phyloP scores from a whole-genome alignment of 768 basidiomycete genomes.

The Daedalea quercina region DNA sequence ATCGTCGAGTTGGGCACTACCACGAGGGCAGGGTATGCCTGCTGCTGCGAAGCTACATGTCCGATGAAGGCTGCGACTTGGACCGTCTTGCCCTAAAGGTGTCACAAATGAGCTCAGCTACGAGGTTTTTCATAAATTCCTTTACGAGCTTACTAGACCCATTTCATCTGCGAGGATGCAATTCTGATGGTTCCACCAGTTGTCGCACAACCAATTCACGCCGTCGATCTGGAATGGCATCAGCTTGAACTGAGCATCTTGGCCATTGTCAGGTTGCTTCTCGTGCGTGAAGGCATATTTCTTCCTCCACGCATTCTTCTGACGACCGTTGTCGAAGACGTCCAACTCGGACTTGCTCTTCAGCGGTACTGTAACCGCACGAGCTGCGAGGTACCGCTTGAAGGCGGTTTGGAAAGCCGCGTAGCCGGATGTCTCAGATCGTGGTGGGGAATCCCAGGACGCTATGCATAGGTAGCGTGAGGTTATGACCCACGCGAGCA shows the following conservation, averaged over 20 bases:
- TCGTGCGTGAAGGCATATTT: conserved; percentile 40
- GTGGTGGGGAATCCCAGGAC: conserved; percentile 91
- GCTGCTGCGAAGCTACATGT: conserved; percentile 44
- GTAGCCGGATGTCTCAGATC: conserved; percentile 47
- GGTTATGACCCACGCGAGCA: background rate
- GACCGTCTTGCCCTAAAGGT: conserved; percentile 76
- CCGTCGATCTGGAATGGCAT: conserved; percentile 89
- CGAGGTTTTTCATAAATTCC: conserved; percentile 1
- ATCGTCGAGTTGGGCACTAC: conserved; percentile 97
- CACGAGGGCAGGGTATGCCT: conserved; percentile 75
- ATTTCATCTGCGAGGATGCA: conserved; percentile 97
- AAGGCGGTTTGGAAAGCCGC: conserved; percentile 65
- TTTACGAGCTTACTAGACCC: conserved; percentile 59
- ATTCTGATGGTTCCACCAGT: conserved; percentile 82
- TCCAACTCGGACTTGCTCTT: conserved; percentile 35
- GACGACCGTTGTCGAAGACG: conserved; percentile 33
- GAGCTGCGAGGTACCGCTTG: conserved; percentile 54
- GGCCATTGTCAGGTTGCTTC: conserved; percentile 60
- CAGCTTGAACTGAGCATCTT: conserved; percentile 52
- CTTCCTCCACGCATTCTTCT: conserved; percentile 46
- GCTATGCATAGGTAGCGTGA: conserved; percentile 37
- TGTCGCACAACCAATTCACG: conserved; percentile 78
- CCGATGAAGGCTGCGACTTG: conserved; percentile 86
- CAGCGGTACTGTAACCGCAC: conserved; percentile 50
- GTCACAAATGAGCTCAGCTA: background rate